These are phyloP conservation scores for Yamadazyma sp. DNA, from an alignment of 1,139 yeast genomes.

Conservation along the genomic window DNA sequence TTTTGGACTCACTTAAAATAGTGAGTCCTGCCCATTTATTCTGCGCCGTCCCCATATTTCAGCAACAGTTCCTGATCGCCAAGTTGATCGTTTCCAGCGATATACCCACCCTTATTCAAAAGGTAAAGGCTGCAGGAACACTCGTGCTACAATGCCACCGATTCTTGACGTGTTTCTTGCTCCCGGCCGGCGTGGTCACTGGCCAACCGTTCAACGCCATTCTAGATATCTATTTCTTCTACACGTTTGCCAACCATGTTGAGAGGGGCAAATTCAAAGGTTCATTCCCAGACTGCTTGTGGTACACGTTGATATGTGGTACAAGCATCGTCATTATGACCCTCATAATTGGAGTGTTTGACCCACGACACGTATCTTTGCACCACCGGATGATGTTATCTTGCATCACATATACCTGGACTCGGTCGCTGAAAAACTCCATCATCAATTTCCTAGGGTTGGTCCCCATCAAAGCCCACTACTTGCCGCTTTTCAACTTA, in stretches of 20 bases:
- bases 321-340: slow-evolving; percentile 41
- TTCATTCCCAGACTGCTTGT: slow-evolving; percentile 56
- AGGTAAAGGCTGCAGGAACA: not conserved
- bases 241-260: slow-evolving; percentile 55
- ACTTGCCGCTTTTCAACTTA: slow-evolving; percentile 56
- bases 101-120: not conserved
- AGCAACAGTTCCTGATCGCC: not conserved
- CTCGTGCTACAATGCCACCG: slow-evolving; percentile 38
- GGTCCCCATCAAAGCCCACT: slow-evolving; percentile 57
- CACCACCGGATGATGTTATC: slow-evolving; percentile 46
- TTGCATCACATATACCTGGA: slow-evolving; percentile 62
- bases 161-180: slow-evolving; percentile 48
- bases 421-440: slow-evolving; percentile 51
- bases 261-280: slow-evolving; percentile 55
- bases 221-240: slow-evolving; percentile 56
- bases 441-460: slow-evolving; percentile 52
- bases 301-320: slow-evolving; percentile 51
- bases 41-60: slow-evolving; percentile 4
- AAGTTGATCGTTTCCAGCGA: not conserved
- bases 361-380: slow-evolving; percentile 20
- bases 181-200: slow-evolving; percentile 35
- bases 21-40: slow-evolving; percentile 12
- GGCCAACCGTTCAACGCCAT: slow-evolving; percentile 46
- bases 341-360: slow-evolving; percentile 27
- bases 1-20: slow-evolving; percentile 23